Evolutionary conservation across 257 asterid genomes (phyloP).

Genomic region (Plectranthus barbatus): DNA sequence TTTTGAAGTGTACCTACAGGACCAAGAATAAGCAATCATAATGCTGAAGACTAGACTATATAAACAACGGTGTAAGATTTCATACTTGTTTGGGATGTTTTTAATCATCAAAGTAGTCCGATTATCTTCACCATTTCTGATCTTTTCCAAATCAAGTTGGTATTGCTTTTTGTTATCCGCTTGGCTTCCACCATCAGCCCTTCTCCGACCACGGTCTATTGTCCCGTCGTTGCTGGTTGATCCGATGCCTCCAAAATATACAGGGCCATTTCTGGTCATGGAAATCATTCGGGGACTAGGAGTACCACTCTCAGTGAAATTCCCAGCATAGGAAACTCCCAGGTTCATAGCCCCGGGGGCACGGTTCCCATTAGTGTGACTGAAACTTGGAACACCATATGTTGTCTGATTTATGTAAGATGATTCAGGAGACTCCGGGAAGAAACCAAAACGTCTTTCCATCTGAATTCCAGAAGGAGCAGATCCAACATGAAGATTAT

Average conservation of each 20-base stretch:
- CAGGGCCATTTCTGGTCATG: conserved; percentile 53
- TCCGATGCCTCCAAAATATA: conserved; percentile 57
- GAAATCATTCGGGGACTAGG: conserved; percentile 62
- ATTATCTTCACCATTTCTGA: conserved; percentile 62
- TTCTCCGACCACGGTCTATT: conserved; percentile 67
- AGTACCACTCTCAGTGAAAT: conserved; percentile 50
- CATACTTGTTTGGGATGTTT: conserved; percentile 98
- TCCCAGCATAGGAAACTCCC: conserved; percentile 59
- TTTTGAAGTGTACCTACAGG: conserved; percentile 82
- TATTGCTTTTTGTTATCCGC: conserved; percentile 72
- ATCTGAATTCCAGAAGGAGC: conserved; percentile 85
- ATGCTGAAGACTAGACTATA: too few relatives aligned
- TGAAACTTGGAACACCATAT: conserved; percentile 42
- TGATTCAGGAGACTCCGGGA: conserved; percentile 78
- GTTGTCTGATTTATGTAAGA: conserved; percentile 44
- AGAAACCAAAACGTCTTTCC: conserved; percentile 69
- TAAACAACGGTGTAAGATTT: conserved; percentile 9
- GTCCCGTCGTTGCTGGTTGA: conserved; percentile 38
- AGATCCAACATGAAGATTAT: conserved; percentile 68
- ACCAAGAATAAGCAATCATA: too few relatives aligned
- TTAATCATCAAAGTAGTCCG: conserved; percentile 94
- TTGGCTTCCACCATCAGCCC: conserved; percentile 57
- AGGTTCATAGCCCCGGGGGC: conserved; percentile 46
- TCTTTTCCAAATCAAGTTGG: conserved; percentile 87
- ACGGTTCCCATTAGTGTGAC: conserved; percentile 39